Evolutionary conservation across 2,329 filamentous ascomycete genomes (phyloP).

Genomic region (Neofusicoccum umdonicola): DNA sequence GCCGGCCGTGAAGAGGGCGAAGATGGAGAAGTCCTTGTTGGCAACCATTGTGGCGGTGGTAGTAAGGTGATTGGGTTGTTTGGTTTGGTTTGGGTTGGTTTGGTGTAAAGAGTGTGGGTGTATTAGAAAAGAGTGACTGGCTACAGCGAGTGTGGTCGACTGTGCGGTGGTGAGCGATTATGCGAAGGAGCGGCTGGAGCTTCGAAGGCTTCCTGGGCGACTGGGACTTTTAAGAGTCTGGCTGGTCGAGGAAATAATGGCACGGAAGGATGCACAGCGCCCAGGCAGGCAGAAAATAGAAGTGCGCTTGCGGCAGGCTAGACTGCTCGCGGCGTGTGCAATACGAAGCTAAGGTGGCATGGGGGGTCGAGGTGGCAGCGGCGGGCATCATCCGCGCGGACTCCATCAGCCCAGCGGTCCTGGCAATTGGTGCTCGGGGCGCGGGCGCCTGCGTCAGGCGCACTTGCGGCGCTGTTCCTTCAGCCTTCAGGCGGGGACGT

Average conservation of each 20-base stretch:
- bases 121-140: constrained; percentile 22
- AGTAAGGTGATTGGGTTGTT: neutral
- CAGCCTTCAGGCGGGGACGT: constrained; percentile 7
- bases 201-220: neutral
- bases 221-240: neutral
- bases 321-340: neutral
- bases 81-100: constrained; percentile 18
- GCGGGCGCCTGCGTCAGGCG: neutral
- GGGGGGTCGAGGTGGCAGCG: neutral
- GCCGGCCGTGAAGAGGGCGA: constrained; percentile 54
- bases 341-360: constrained; percentile 4
- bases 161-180: neutral
- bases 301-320: constrained; percentile 9
- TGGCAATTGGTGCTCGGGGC: neutral
- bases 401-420: neutral
- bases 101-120: neutral
- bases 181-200: constrained; percentile 16
- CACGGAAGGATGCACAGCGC: neutral
- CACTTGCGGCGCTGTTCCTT: constrained; percentile 7
- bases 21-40: constrained; percentile 38
- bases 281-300: constrained; percentile 7
- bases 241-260: neutral
- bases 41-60: constrained; percentile 31
- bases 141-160: neutral
- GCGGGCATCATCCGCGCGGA: neutral